A percentile compares a stretch with the other conserved stretches of the same genome.
These are phyloP conservation scores for Sophora flavescens DNA, from an alignment of 306 rosid genomes.

Conservation along the genomic window DNA sequence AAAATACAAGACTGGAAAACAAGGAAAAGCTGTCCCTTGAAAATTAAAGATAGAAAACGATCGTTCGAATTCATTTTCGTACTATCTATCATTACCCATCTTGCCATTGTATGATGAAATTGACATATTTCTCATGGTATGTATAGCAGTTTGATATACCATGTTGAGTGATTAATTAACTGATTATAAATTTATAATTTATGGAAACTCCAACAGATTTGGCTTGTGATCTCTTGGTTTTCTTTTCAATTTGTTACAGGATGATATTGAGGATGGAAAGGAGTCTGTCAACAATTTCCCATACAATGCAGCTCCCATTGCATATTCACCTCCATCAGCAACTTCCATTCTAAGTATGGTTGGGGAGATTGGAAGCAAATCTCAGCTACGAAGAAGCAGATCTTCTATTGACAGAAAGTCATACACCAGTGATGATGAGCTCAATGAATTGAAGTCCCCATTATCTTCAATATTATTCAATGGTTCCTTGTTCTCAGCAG, in stretches of 20 bases:
- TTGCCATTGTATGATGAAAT: background rate
- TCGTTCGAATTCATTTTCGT: too few species aligned
- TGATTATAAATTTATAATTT: too few species aligned
- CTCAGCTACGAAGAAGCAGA: conserved; percentile 69
- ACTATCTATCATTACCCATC: too few species aligned
- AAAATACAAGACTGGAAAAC: too few species aligned
- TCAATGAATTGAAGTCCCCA: conserved; percentile 75
- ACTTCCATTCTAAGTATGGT: conserved; percentile 57
- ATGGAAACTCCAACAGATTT: background rate
- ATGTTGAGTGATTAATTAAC: background rate
- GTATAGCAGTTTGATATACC: background rate
- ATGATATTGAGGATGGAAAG: conserved; percentile 51
- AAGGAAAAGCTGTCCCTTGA: too few species aligned
- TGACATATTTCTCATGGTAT: background rate
- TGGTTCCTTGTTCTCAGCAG: conserved; percentile 49
- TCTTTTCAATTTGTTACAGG: conserved; percentile 51
- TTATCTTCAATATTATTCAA: conserved; percentile 58
- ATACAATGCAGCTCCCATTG: conserved; percentile 62
- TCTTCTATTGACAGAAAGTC: conserved; percentile 73
- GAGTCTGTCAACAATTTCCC: conserved; percentile 58
- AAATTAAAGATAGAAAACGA: too few species aligned
- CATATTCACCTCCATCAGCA: conserved; percentile 62
- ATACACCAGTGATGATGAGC: conserved; percentile 84
- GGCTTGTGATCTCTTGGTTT: background rate
- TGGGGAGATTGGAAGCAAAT: conserved; percentile 64